phyloP scores from a whole-genome alignment of 2,329 filamentous ascomycete genomes.

The Talaromyces sp. region DNA sequence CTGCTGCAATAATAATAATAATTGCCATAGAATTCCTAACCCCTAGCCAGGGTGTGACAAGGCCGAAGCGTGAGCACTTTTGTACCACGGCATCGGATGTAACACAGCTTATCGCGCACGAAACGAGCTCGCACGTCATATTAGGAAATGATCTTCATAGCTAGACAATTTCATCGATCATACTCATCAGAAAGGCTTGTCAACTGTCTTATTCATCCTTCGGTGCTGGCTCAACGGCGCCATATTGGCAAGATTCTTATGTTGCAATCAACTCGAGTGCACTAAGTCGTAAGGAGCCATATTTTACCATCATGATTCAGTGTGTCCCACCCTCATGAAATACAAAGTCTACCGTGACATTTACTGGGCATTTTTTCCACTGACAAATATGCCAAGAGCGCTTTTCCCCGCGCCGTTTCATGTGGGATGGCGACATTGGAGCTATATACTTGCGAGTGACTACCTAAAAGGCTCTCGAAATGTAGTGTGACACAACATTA shows the following conservation, averaged over 20 bases:
- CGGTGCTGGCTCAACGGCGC: not conserved
- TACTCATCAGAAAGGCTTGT: not conserved
- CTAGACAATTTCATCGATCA: not conserved
- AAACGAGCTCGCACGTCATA: not conserved
- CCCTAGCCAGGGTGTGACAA: not conserved
- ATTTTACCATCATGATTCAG: not conserved
- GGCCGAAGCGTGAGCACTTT: not conserved
- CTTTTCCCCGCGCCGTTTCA: not conserved
- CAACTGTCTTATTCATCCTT: not conserved
- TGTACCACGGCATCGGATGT: not conserved
- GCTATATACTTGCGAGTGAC: not conserved
- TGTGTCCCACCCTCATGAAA: not conserved
- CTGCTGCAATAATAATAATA: not conserved
- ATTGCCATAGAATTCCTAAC: not conserved
- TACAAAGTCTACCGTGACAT: not conserved
- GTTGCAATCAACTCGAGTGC: not conserved
- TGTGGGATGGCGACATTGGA: not conserved
- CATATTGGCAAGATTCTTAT: not conserved
- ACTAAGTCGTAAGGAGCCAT: too few relatives aligned
- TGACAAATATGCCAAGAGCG: not conserved
- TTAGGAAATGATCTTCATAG: not conserved
- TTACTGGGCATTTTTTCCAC: not conserved
- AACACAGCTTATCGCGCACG: not conserved
- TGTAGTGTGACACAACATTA: not conserved
- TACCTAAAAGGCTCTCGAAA: not conserved